A percentile compares a stretch with the other conserved stretches of the same genome.
Evolutionary conservation across 345 rosid species (phyloP).

Genomic region (Adansonia digitata): DNA sequence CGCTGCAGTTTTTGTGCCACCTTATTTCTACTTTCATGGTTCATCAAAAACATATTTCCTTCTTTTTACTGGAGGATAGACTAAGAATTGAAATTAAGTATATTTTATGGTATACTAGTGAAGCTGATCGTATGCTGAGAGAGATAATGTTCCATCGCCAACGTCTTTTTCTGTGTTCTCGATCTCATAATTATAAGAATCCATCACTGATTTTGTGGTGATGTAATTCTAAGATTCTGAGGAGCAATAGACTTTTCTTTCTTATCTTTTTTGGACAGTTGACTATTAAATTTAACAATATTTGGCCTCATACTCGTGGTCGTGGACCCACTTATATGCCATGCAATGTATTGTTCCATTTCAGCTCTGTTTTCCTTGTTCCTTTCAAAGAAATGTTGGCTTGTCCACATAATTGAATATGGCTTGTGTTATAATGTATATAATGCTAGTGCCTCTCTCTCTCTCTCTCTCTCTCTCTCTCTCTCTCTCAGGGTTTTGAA

Average conservation of each 20-base stretch:
- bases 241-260: not conserved
- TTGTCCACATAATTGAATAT: not conserved
- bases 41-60: not conserved
- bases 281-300: not conserved
- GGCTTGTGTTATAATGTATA: not conserved
- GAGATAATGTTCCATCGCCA: not conserved
- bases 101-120: not conserved
- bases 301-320: not conserved
- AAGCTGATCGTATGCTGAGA: not conserved
- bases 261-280: not conserved
- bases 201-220: not conserved
- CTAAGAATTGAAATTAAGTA: not conserved
- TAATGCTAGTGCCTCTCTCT: not conserved
- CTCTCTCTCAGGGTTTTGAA: constrained; percentile 54
- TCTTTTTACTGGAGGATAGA: not conserved
- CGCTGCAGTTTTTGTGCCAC: not conserved
- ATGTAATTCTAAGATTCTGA: not conserved
- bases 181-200: not conserved
- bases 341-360: not conserved
- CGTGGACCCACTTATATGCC: not conserved
- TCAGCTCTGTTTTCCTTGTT: not conserved
- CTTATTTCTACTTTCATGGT: not conserved
- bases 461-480: constrained; percentile 2
- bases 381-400: not conserved
- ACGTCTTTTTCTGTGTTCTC: not conserved